Base-by-base conservation (phyloP, 352 stramenopile species). In the Pythium folliculosum region DNA sequence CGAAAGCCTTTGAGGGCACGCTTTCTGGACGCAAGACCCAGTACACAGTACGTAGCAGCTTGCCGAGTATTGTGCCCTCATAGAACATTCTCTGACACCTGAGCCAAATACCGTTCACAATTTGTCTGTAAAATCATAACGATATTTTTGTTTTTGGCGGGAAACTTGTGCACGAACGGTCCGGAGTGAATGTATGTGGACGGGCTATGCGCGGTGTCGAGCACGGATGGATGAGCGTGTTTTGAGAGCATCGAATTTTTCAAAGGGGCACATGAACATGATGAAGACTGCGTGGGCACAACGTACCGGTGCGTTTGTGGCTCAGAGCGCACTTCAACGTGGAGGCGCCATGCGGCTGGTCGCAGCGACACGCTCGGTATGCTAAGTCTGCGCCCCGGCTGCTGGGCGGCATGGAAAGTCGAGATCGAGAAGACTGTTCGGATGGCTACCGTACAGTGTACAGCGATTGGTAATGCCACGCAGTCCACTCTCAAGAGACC, bases 231-330 rank as follows among this genome's bases (percentile, higher is more conserved):
- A 13, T n/a, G 13, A 49, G 16, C 14, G 43, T 45, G 19, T 2
- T 3, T 23, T 3, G 19, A 17, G 5, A 10, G n/a, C n/a, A 35
- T 27, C 21, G 19, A 66, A 66, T 51, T 60, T 60, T 66, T 63
- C 56, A 45, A 53, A 43, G 27, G 27, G 40, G 27, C 32, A 40
- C 27, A 43, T 32, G 27, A 32, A 32, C 27, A 32, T n/a, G n/a
- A n/a, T n/a, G n/a, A n/a, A n/a, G n/a, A n/a, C n/a, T n/a, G n/a
- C n/a, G n/a, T n/a, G n/a, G n/a, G 43, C 56, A 40, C 43, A 22
- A 43, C 45, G 48, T 58, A 47, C 30, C 37, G 22, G 25, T 32
- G 48, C 43, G 55, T 30, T 66, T 66, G 60, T 66, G 60, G 60
- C 60, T 66, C 35, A 38, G 5, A 35, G 27, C 32, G 47, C 48